A percentile compares a stretch with the other conserved stretches of the same genome.
phyloP scores from a whole-genome alignment of 2,329 filamentous ascomycete genomes.

The Penicillium paneum region DNA sequence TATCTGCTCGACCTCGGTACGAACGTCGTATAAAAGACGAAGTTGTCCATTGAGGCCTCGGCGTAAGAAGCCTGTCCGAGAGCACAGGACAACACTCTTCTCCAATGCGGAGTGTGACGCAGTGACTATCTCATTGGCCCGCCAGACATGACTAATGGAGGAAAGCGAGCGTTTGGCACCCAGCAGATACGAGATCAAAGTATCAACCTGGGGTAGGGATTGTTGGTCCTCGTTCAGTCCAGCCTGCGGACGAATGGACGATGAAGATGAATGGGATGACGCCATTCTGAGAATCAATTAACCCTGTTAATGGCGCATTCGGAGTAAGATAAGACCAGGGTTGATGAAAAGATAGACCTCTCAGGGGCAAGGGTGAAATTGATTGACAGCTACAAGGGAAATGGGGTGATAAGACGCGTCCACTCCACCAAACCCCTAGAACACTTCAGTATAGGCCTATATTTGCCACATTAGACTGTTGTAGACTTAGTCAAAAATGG shows the following conservation, averaged over 20 bases:
- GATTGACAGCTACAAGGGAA: constrained; percentile 1
- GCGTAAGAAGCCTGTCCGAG: constrained; percentile 66
- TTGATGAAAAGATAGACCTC: background rate
- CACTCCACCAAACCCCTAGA: background rate
- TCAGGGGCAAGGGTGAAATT: background rate
- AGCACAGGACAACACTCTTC: constrained; percentile 69
- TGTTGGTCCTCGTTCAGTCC: constrained; percentile 16
- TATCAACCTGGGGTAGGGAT: constrained; percentile 57
- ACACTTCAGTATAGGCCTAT: background rate
- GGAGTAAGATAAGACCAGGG: background rate
- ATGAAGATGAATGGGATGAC: constrained; percentile 31
- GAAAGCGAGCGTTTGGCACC: constrained; percentile 83
- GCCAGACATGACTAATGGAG: constrained; percentile 76
- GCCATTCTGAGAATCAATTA: constrained; percentile 25
- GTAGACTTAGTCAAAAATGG: background rate
- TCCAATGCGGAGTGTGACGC: constrained; percentile 72
- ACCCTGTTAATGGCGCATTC: background rate
- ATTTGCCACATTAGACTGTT: background rate
- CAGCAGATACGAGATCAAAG: constrained; percentile 78
- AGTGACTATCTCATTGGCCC: constrained; percentile 81
- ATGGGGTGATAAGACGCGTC: background rate
- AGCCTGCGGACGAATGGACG: constrained; percentile 17
- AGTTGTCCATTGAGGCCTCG: constrained; percentile 55
- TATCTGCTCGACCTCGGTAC: constrained; percentile 44
- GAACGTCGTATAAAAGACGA: constrained; percentile 44